phyloP scores from a whole-genome alignment of 768 basidiomycete species.

The Lentinula sp. region DNA sequence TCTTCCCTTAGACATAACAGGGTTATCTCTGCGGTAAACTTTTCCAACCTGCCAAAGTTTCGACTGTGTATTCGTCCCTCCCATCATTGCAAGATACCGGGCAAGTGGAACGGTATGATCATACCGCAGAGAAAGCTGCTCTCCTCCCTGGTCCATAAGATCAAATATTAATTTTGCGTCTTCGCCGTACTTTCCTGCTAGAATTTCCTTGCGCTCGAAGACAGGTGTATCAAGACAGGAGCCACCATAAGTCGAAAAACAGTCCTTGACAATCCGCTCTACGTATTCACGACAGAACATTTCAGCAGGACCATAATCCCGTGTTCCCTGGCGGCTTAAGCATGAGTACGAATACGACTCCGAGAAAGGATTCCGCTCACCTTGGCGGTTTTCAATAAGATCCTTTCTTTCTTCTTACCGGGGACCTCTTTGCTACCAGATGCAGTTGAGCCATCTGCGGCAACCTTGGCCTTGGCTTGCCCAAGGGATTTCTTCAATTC shows the following conservation, averaged over 20 bases:
- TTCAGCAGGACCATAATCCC: constrained; percentile 89
- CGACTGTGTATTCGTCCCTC: constrained; percentile 63
- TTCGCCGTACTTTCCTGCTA: constrained; percentile 96
- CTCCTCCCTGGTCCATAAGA: constrained; percentile 95
- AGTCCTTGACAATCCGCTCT: constrained; percentile 80
- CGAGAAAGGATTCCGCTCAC: constrained; percentile 33
- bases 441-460: constrained; percentile 30
- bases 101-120: constrained; percentile 98
- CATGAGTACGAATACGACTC: constrained; percentile 9
- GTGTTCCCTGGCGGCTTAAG: constrained; percentile 64
- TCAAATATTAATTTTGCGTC: constrained; percentile 98
- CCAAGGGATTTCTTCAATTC: constrained; percentile 60
- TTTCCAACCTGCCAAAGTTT: constrained; percentile 99
- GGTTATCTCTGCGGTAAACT: constrained; percentile 94
- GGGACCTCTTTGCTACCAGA: constrained; percentile 32
- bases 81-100: constrained; percentile 91
- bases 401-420: constrained; percentile 58
- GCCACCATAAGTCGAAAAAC: constrained; percentile 86
- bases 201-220: constrained; percentile 94
- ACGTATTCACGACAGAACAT: constrained; percentile 91
- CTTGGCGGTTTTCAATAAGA: constrained; percentile 93
- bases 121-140: constrained; percentile 89
- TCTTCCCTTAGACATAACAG: constrained; percentile 95
- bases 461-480: constrained; percentile 32
- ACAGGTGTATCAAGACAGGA: constrained; percentile 96